phyloP scores from a whole-genome alignment of 2,329 filamentous ascomycete genomes.

The Hawksworthiomyces lignivorus region DNA sequence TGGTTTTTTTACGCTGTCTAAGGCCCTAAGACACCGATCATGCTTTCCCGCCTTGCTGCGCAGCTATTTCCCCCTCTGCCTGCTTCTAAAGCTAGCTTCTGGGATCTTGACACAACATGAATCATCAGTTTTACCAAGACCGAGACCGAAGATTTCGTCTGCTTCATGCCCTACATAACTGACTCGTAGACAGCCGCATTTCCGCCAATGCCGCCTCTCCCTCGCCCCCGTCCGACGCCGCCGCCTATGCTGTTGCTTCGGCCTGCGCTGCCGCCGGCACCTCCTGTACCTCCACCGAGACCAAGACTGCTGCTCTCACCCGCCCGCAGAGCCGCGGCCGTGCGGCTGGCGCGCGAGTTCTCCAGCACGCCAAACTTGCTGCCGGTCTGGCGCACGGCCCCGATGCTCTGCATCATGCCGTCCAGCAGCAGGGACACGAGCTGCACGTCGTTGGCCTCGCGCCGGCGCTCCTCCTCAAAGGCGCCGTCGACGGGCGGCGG shows the following conservation, averaged over 20 bases:
- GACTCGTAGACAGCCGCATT: no score
- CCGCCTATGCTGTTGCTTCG: background rate
- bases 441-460: slow-evolving; percentile 77
- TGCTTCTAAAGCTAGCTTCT: no score
- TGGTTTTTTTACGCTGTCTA: no score
- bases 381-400: slow-evolving; percentile 64
- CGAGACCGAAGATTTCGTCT: no score
- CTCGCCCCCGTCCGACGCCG: background rate
- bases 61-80: no score
- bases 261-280: background rate
- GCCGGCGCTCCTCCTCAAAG: slow-evolving; percentile 63
- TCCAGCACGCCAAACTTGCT: slow-evolving; percentile 63
- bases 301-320: no score
- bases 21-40: no score
- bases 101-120: no score
- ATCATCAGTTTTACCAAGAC: no score
- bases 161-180: no score
- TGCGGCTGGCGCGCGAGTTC: slow-evolving; percentile 20
- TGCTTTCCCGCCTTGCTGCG: no score
- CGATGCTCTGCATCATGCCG: slow-evolving; percentile 64
- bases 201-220: background rate
- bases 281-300: no score
- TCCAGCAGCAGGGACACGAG: slow-evolving; percentile 66
- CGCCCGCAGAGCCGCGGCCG: background rate
- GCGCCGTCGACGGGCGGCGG: slow-evolving; percentile 54